Percentiles rank a stretch among this genome's conserved stretches.
These are phyloP conservation scores for Chytriomyces hyalinus DNA, from an alignment of 192 early-diverging fungal species.

Conservation along the genomic window DNA sequence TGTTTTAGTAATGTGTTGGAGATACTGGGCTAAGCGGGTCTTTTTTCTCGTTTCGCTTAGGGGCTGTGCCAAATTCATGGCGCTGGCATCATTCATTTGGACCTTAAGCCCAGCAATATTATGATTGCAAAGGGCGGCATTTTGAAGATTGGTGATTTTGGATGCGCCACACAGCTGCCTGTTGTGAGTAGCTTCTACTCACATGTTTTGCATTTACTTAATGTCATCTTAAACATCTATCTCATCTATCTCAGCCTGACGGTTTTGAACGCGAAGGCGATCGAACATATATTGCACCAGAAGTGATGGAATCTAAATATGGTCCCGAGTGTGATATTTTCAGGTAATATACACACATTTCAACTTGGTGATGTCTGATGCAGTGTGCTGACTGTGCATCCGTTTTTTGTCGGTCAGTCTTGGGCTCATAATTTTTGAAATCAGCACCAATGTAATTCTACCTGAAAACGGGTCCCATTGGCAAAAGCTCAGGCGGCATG, in stretches of 20 bases:
- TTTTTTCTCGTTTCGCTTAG: conserved; percentile 30
- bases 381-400: background rate
- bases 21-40: background rate
- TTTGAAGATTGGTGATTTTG: conserved; percentile 93
- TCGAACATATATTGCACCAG: conserved; percentile 90
- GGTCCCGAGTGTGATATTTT: conserved; percentile 87
- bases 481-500: conserved; percentile 81
- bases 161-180: conserved; percentile 70
- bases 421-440: conserved; percentile 88
- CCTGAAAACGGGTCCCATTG: conserved; percentile 89
- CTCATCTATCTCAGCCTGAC: conserved; percentile 22
- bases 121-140: conserved; percentile 62
- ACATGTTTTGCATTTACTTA: background rate
- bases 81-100: conserved; percentile 77
- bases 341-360: conserved; percentile 51
- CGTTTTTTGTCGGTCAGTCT: conserved; percentile 60
- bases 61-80: conserved; percentile 78
- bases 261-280: conserved; percentile 83
- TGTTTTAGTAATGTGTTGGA: background rate
- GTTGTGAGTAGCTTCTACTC: conserved; percentile 49
- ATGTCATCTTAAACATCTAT: background rate
- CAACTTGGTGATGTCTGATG: background rate
- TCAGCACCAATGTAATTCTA: conserved; percentile 80
- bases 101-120: conserved; percentile 90
- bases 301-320: conserved; percentile 73